Base-by-base conservation (phyloP, 371 early-diverging fungal genomes). In the Mucor circinelloides region DNA sequence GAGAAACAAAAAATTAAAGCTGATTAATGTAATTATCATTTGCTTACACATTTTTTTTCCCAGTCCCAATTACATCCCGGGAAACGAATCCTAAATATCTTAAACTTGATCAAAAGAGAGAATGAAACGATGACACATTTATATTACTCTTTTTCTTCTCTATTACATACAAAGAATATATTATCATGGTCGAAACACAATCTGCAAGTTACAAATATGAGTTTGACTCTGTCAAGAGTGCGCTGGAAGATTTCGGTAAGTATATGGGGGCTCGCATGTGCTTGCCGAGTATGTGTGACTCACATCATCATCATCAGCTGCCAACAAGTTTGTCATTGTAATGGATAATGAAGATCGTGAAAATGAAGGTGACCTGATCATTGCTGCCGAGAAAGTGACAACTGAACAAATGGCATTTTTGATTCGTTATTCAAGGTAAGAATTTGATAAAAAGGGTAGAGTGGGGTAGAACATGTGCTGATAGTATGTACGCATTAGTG, bases 271-370 rank as follows among this genome's bases (percentile, higher is more conserved):
- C 12, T 36, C 6, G 19, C 44, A 44, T 44, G 19, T 19, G 36
- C 1, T 36, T 10, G 2, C 13, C 1, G 42, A 15, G 15, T 10
- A 44, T 34, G n/a, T 27, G 13, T 56, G 21, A 46, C 27, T 62
- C 48, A 31, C 30, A 56, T 31, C 31, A 19, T 28, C 54, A 54
- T 28, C n/a, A 7, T 9, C 57, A 68, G 73, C 84, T 80, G 91
- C 86, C 54, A 81, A 81, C 60, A 87, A 95, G 69, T 93, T 95
- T 71, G 84, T 98, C 23, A 84, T 98, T 56, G 98, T 93, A 0
- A 93, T 97, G 76, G 99, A 98, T 80, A 93, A 96, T 75, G 96
- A 96, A 70, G 97, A 95, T 72, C 91, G 98, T 8, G 99, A 98
- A 82, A 98, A 98, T 72, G 99, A 98, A 73, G 99, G 99, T 58